These are phyloP conservation scores for Psilocybe azurescens DNA, from an alignment of 768 basidiomycete genomes.

Conservation along the genomic window DNA sequence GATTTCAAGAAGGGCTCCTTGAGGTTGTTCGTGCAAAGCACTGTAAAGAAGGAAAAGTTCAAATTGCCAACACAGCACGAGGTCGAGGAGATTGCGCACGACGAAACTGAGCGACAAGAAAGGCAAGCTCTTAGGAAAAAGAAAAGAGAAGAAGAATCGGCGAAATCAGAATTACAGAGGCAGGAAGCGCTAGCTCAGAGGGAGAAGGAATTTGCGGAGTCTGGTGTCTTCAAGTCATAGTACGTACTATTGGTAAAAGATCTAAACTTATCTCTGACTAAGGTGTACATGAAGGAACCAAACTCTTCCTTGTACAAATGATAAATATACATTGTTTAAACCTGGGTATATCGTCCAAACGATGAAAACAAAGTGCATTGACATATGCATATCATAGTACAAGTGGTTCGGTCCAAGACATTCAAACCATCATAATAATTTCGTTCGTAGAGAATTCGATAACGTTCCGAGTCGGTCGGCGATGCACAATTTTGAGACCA, in stretches of 20 bases:
- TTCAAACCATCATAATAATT: too few species aligned
- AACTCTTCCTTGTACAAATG: not conserved
- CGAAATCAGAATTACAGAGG: not conserved
- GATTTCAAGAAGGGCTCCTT: slow-evolving; percentile 42
- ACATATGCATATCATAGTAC: too few species aligned
- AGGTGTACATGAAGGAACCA: not conserved
- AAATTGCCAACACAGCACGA: slow-evolving; percentile 21
- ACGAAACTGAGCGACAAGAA: slow-evolving; percentile 14
- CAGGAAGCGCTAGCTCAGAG: not conserved
- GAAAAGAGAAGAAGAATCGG: not conserved
- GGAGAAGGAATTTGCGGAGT: not conserved
- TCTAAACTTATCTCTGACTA: not conserved
- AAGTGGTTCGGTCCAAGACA: too few species aligned
- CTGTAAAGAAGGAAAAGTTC: slow-evolving; percentile 18
- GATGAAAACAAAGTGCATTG: too few species aligned
- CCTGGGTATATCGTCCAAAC: too few species aligned
- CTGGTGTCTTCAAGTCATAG: not conserved
- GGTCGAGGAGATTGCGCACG: slow-evolving; percentile 26
- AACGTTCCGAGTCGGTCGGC: too few species aligned
- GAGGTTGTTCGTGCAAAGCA: slow-evolving; percentile 50
- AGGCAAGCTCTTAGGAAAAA: slow-evolving; percentile 5
- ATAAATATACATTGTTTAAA: too few species aligned
- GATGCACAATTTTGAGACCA: too few species aligned
- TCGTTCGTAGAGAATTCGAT: too few species aligned
- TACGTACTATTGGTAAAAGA: not conserved